Evolutionary conservation across 2,329 filamentous ascomycete species (phyloP), one percentile per base, ranked within the genome.

Genomic region (Biscogniauxia mediterranea): DNA sequence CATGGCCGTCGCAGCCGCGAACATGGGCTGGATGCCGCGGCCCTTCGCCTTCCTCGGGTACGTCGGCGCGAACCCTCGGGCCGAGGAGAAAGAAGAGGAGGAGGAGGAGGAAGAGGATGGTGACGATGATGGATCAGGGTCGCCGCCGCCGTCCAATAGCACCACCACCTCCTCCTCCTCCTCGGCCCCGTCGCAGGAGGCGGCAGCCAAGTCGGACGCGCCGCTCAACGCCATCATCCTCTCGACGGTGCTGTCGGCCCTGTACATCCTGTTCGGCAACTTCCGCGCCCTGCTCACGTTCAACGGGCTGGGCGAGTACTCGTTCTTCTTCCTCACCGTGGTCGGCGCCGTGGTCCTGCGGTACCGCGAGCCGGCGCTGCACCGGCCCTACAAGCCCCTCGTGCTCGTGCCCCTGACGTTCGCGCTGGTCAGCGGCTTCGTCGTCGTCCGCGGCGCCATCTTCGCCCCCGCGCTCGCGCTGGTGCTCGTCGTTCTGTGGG

Each of bases 301-400:
- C 65, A 85, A 85, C 56, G 84, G 84, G 0, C 73, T 86, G 3
- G 83, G 82, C 15, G 83, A 86, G 66, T 88, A 85, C 69, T 81
- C 85, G 0, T 89, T 88, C 72, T 88, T 88, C 74, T 86, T 88
- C 68, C 77, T 87, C 28, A 85, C 85, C 0, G 85, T 88, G 0
- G 67, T 87, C 0, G 86, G 85, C 0, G 81, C 84, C 1, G 76
- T 88, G 9, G 74, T 87, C 17, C 72, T 89, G 52, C 80, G 86
- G 13, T 80, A 79, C 59, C 79, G 83, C 1, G 84, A 88, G 69
- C 86, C 85, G 0, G 70, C 74, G 0, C 75, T 89, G 2, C 66
- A 76, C 0, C 73, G 86, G 11, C 85, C 86, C 0, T 89, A 88
- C 67, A 83, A 81, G 69, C 81, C 85, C 0, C 72, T 75, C 15